Evolutionary conservation across 495 filamentous ascomycete genomes (phyloP), one percentile per base, ranked within the genome.

Genomic region (Xylaria bambusicola): DNA sequence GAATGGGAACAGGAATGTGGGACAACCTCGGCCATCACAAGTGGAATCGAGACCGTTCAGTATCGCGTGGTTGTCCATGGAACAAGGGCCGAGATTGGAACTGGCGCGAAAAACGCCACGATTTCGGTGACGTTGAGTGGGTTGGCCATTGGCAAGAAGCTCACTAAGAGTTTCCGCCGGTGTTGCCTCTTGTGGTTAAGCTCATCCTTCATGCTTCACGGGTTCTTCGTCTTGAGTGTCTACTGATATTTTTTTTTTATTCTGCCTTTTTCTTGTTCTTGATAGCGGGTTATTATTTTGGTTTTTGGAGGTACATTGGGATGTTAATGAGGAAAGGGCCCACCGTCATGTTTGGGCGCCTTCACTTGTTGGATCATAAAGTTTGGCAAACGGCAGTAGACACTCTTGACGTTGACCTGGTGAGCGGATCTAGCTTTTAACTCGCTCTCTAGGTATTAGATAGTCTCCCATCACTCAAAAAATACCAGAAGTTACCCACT

Each of bases 91-190:
- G 66, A 63, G 66, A 69, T 52, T 79, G 73, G 72, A 76, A 81
- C 62, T 91, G 89, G 89, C 88, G 89, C 62, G 79, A 86, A 63
- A 83, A 84, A 66, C 84, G 80, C 63, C 78, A 79, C 65, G 77
- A 86, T 69, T 82, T 89, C 68, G 86, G 86, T 66, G 90, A 92
- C 70, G 73, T 89, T 70, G 91, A 93, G 81, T 92, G 92, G 82
- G 90, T 96, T 82, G 92, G 91, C 77, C 90, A 86, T 73, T 94
- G 90, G 88, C 82, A 88, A 66, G 86, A 90, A 49, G 65, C 75
- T 63, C 73, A 73, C 62, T 76, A 65, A 70, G 66, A n/a, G 61
- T 36, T 66, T 66, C 59, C 63, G 62, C 71, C 62, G 58, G 72
- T 69, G 54, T 64, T 67, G 74, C 66, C 81, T 80, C 73, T 82